These are phyloP conservation scores for Xylaria sp. DNA, from an alignment of 2,329 filamentous ascomycete species.

Conservation along the genomic window DNA sequence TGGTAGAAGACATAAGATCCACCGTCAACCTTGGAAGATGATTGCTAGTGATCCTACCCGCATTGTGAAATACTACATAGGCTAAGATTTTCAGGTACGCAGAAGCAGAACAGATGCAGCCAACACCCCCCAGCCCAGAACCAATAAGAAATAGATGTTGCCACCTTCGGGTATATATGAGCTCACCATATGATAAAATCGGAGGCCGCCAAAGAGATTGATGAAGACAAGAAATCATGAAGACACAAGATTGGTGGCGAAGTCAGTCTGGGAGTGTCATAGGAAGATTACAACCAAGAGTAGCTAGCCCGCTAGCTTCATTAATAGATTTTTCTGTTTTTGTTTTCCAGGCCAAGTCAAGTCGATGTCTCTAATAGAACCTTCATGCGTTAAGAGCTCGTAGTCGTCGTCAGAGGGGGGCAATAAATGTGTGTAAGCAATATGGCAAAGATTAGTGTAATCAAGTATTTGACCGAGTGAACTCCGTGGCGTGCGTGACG, in stretches of 20 bases:
- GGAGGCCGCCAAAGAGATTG: not conserved
- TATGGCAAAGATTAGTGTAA: constrained; percentile 35
- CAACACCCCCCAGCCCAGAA: constrained; percentile 24
- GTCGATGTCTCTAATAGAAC: constrained; percentile 23
- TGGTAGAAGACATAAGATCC: not conserved
- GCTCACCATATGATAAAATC: constrained; percentile 21
- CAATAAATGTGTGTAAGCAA: constrained; percentile 33
- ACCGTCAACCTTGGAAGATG: not conserved
- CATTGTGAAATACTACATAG: constrained; percentile 22
- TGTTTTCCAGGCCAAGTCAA: constrained; percentile 14
- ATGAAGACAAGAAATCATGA: constrained; percentile 15
- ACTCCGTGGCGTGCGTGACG: constrained; percentile 34
- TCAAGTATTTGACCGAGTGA: constrained; percentile 39
- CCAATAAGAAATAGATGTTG: constrained; percentile 32
- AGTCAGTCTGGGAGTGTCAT: constrained; percentile 6
- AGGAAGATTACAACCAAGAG: constrained; percentile 24
- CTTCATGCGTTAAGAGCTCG: constrained; percentile 16
- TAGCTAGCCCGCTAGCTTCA: constrained; percentile 35
- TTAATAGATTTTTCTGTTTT: constrained; percentile 13
- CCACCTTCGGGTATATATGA: constrained; percentile 37
- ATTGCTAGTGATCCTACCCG: not conserved
- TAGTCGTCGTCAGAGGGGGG: constrained; percentile 24
- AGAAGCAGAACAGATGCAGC: constrained; percentile 16
- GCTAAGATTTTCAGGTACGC: constrained; percentile 15
- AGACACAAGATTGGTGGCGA: constrained; percentile 12